Percentiles rank a stretch among this genome's conserved stretches.
These are phyloP conservation scores for Speleostelium caveatum DNA, from an alignment of 78 protist genomes.

Conservation along the genomic window DNA sequence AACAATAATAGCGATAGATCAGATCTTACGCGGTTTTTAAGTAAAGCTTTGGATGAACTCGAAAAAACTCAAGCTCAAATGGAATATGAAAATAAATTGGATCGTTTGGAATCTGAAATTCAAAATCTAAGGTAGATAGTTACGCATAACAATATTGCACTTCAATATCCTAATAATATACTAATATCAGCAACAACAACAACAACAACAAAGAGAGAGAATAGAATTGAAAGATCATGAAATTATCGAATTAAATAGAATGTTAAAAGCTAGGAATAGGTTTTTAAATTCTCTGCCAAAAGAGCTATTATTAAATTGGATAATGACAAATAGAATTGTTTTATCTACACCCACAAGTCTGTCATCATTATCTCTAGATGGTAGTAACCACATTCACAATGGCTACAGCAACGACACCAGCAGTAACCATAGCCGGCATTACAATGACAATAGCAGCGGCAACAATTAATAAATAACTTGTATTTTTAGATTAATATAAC, in stretches of 20 bases:
- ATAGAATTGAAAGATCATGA: constrained; percentile 44
- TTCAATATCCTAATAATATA: too few relatives aligned
- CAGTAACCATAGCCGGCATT: too few relatives aligned
- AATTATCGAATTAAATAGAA: constrained; percentile 16
- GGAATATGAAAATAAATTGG: not conserved
- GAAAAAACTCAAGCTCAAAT: not conserved
- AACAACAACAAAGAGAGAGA: constrained; percentile 18
- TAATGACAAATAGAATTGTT: constrained; percentile 24
- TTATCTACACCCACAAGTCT: not conserved
- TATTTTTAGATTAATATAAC: too few relatives aligned
- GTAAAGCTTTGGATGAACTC: not conserved
- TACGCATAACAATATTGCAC: too few relatives aligned
- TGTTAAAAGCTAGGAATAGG: constrained; percentile 29
- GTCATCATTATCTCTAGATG: too few relatives aligned
- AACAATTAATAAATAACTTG: too few relatives aligned
- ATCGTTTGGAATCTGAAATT: not conserved
- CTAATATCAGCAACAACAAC: not conserved
- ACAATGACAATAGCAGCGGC: too few relatives aligned
- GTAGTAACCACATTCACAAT: too few relatives aligned
- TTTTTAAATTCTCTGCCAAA: constrained; percentile 48
- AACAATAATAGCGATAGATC: not conserved
- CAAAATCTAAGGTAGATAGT: not conserved
- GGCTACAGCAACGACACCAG: too few relatives aligned
- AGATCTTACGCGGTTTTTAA: not conserved
- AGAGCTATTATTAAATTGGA: constrained; percentile 49